Evolutionary conservation across 805 yeast genomes (phyloP), one percentile per base, ranked within the genome.

Genomic region (Wickerhamomyces chaumierensis): DNA sequence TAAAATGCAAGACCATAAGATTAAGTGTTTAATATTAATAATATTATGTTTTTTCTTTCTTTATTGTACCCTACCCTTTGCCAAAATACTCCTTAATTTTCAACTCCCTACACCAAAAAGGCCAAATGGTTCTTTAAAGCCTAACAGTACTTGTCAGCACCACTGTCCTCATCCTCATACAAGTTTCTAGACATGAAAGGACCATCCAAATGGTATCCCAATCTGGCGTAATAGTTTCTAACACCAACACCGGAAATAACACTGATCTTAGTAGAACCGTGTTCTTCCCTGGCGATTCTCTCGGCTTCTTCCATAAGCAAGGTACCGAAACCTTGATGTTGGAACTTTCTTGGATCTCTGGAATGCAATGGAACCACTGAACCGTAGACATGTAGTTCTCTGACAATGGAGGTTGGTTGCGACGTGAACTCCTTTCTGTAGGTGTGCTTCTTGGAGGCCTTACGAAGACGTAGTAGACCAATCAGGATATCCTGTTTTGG

Each of bases 301-400:
- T 86, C 97, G 3, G 98, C 98, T 61, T 92, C 98, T 61, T 92
- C 97, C 98, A 92, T 92, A 37, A 92, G 63, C 52, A 92, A 68
- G 5, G 98, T 90, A 46, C 98, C 98, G 58, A 90, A 92, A 17
- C 98, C 98, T 68, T 92, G 98, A 66, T 92, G 98, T 65, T 92
- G 98, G 68, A 92, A 92, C 61, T 92, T 92, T 54, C 95, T 73
- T 35, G 98, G 98, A 61, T 92, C 98, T 48, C 97, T 73, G 3
- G 94, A 82, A 58, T 92, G 98, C 41, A 92, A 63, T 3, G 98
- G 97, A 17, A 92, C 98, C 16, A 88, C 98, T 4, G 95, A 83
- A 13, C 98, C 98, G 54, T 92, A 92, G 23, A 92, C 98, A 53
- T 92, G 98, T 47, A 92, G 67, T 59, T 92, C 98, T 61, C 98